These are phyloP conservation scores for Stipa capillata DNA, from an alignment of 176 grass and related monocot species.

Conservation along the genomic window DNA sequence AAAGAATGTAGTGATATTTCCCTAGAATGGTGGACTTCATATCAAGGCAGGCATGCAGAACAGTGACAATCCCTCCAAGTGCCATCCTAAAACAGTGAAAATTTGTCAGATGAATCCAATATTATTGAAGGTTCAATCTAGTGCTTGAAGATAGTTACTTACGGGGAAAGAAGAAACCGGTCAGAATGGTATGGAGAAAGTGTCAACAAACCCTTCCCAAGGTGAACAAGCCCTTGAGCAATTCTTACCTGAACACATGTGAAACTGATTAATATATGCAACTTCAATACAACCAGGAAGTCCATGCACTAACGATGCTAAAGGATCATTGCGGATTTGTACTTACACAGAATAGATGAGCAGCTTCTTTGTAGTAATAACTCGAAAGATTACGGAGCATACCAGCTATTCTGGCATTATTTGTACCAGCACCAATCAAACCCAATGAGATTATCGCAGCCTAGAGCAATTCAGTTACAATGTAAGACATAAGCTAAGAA, in stretches of 20 bases:
- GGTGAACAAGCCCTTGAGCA: slow-evolving; percentile 95
- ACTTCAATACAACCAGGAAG: background rate
- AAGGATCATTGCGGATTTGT: background rate
- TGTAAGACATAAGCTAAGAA: background rate
- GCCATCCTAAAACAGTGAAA: slow-evolving; percentile 51
- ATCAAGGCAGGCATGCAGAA: slow-evolving; percentile 86
- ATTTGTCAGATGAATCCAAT: background rate
- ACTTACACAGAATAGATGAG: slow-evolving; percentile 97
- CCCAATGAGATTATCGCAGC: slow-evolving; percentile 89
- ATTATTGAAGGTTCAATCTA: background rate
- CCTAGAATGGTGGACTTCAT: slow-evolving; percentile 88
- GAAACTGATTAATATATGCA: background rate
- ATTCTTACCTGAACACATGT: slow-evolving; percentile 79
- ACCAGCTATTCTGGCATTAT: slow-evolving; percentile 96
- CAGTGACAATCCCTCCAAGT: slow-evolving; percentile 86
- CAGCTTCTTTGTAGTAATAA: slow-evolving; percentile 99
- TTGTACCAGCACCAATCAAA: slow-evolving; percentile 95
- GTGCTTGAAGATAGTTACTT: slow-evolving; percentile 13
- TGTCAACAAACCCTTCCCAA: slow-evolving; percentile 95
- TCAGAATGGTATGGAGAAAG: slow-evolving; percentile 98
- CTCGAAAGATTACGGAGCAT: slow-evolving; percentile 98
- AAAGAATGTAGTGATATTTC: slow-evolving; percentile 97
- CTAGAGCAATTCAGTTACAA: slow-evolving; percentile 31
- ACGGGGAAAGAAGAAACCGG: slow-evolving; percentile 93
- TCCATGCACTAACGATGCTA: background rate